A percentile compares a stretch with the other conserved stretches of the same genome.
phyloP scores from a whole-genome alignment of 2,329 filamentous ascomycete species.

The Clonostachys sp. region DNA sequence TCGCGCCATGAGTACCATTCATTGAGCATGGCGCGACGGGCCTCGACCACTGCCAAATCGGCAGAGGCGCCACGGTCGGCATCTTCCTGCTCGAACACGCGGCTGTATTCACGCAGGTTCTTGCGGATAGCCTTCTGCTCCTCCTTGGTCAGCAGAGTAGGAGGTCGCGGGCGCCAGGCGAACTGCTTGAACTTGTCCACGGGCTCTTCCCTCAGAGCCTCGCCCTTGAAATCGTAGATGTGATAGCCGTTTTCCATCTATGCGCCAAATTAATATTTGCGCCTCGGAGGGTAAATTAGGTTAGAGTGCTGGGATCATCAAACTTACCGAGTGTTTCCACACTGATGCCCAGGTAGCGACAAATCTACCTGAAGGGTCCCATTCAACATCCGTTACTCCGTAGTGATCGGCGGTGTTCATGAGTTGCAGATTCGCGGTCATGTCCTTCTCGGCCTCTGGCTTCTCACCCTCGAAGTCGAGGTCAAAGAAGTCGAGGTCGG shows the following conservation, averaged over 20 bases:
- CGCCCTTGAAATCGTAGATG: constrained; percentile 93
- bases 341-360: constrained; percentile 89
- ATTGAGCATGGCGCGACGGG: constrained; percentile 72
- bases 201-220: constrained; percentile 81
- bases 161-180: constrained; percentile 85
- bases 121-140: constrained; percentile 98
- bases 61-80: constrained; percentile 88
- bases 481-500: constrained; percentile 96
- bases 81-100: constrained; percentile 93
- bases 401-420: constrained; percentile 96
- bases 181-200: constrained; percentile 98
- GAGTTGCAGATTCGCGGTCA: constrained; percentile 89
- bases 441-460: constrained; percentile 85
- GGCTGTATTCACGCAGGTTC: constrained; percentile 95
- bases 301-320: constrained; percentile 6
- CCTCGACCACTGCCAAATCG: constrained; percentile 90
- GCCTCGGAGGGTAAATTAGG: neutral
- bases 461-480: constrained; percentile 98
- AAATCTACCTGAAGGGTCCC: constrained; percentile 94
- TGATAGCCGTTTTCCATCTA: constrained; percentile 99
- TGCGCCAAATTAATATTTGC: constrained; percentile 5
- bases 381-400: constrained; percentile 94
- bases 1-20: constrained; percentile 89
- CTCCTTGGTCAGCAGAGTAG: constrained; percentile 89
- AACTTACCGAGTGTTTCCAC: constrained; percentile 89